Percentiles rank a stretch among this genome's conserved stretches.
Evolutionary conservation across 495 filamentous ascomycete species (phyloP).

Genomic region (Articulospora tetracladia): DNA sequence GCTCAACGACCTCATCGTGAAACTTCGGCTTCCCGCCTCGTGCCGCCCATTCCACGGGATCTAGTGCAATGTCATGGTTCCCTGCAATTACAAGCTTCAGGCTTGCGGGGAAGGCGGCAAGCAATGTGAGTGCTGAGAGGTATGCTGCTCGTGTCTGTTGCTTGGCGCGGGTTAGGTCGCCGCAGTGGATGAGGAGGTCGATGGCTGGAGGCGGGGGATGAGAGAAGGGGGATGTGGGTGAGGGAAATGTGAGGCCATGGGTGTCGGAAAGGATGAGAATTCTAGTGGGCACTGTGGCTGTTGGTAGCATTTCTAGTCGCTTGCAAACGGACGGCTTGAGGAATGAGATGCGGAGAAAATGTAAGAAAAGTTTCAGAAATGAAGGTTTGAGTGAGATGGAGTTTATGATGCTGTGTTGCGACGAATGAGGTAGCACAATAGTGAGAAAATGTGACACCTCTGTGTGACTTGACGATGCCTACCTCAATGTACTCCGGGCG

Average conservation of each 20-base stretch:
- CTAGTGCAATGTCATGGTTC: slow-evolving; percentile 73
- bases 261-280: slow-evolving; percentile 62
- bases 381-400: too few relatives aligned
- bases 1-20: slow-evolving; percentile 18
- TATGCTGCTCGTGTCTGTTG: slow-evolving; percentile 48
- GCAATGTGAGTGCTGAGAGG: slow-evolving; percentile 52
- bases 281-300: slow-evolving; percentile 30
- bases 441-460: too few relatives aligned
- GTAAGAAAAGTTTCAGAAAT: too few relatives aligned
- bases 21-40: neutral
- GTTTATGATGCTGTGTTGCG: too few relatives aligned
- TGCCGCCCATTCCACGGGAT: slow-evolving; percentile 36
- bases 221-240: slow-evolving; percentile 16
- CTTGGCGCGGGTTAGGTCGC: slow-evolving; percentile 65
- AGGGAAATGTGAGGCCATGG: slow-evolving; percentile 34
- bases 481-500: too few relatives aligned
- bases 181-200: slow-evolving; percentile 68
- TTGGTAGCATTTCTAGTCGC: too few relatives aligned
- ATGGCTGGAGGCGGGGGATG: slow-evolving; percentile 31
- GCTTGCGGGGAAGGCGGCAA: neutral
- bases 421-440: too few relatives aligned
- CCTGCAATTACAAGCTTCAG: slow-evolving; percentile 75
- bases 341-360: too few relatives aligned
- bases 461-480: too few relatives aligned
- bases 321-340: too few relatives aligned